A percentile compares a stretch with the other conserved stretches of the same genome.
Conservation (phyloP, 257 asterid species). For the Jacaranda mimosifolia region DNA sequence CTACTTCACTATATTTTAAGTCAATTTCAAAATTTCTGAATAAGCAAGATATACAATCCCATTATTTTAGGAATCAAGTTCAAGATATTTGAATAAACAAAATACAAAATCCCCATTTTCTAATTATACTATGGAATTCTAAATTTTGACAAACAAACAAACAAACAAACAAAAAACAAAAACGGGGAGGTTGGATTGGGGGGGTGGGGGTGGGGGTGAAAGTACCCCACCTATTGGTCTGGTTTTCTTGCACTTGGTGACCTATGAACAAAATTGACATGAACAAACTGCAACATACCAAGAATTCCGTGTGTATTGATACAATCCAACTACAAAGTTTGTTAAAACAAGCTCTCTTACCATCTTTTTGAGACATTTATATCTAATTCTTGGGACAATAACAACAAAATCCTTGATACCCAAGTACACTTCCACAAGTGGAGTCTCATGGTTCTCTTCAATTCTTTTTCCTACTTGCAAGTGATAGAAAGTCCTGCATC, state of each 20-base stretch:
- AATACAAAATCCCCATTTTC: too few relatives aligned
- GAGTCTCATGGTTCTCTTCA: neutral
- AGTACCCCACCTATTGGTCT: neutral
- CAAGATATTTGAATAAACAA: too few relatives aligned
- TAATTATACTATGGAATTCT: too few relatives aligned
- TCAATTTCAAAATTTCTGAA: too few relatives aligned
- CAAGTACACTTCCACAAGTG: neutral
- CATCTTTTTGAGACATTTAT: neutral
- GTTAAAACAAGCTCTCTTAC: neutral
- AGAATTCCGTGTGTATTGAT: neutral
- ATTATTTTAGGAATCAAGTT: too few relatives aligned
- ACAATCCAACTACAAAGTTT: neutral
- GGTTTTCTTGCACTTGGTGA: neutral
- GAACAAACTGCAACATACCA: neutral
- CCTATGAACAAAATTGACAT: neutral
- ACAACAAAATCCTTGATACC: neutral
- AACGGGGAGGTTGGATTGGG: too few relatives aligned
- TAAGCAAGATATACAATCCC: too few relatives aligned
- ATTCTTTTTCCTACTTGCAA: neutral
- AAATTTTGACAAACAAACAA: too few relatives aligned
- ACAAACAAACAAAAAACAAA: too few relatives aligned
- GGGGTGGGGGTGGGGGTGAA: too few relatives aligned
- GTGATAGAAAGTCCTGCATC: neutral
- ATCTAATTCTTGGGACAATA: neutral
- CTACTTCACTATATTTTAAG: too few relatives aligned